These are phyloP conservation scores for Cicer chorassanicum DNA, from an alignment of 306 rosid species.

Conservation along the genomic window DNA sequence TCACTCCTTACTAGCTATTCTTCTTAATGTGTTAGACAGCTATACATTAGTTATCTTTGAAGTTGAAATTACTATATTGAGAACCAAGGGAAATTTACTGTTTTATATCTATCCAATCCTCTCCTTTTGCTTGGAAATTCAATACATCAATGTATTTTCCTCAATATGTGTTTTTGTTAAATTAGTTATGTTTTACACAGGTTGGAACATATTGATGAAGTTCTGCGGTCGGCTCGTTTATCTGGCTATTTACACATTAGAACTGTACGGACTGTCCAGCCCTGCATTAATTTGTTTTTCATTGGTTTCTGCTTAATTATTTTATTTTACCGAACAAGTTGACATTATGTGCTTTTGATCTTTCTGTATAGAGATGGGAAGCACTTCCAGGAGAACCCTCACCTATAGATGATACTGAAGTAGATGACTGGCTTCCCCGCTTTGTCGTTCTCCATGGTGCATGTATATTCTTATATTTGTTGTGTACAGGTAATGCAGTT, in stretches of 20 bases:
- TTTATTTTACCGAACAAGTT: slow-evolving; percentile 25
- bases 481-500: slow-evolving; percentile 69
- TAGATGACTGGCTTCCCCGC: slow-evolving; percentile 98
- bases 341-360: slow-evolving; percentile 31
- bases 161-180: slow-evolving; percentile 5
- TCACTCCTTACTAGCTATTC: slow-evolving; percentile 32
- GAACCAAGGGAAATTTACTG: slow-evolving; percentile 32
- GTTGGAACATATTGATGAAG: slow-evolving; percentile 87
- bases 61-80: slow-evolving; percentile 38
- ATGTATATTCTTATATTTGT: slow-evolving; percentile 77
- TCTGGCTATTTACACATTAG: slow-evolving; percentile 89
- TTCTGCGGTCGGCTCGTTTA: slow-evolving; percentile 91
- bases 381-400: slow-evolving; percentile 95
- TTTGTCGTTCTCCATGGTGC: slow-evolving; percentile 88
- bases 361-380: slow-evolving; percentile 75
- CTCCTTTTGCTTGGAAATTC: slow-evolving; percentile 17
- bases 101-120: slow-evolving; percentile 15
- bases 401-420: slow-evolving; percentile 82
- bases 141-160: neutral
- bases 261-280: slow-evolving; percentile 62
- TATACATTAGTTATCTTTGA: slow-evolving; percentile 33
- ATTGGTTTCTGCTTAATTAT: slow-evolving; percentile 11
- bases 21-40: slow-evolving; percentile 35
- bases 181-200: slow-evolving; percentile 52
- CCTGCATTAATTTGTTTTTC: slow-evolving; percentile 25